A percentile compares a stretch with the other conserved stretches of the same genome.
Conservation (phyloP, 1,284 basidiomycete genomes). For the Marasmius sp. region DNA sequence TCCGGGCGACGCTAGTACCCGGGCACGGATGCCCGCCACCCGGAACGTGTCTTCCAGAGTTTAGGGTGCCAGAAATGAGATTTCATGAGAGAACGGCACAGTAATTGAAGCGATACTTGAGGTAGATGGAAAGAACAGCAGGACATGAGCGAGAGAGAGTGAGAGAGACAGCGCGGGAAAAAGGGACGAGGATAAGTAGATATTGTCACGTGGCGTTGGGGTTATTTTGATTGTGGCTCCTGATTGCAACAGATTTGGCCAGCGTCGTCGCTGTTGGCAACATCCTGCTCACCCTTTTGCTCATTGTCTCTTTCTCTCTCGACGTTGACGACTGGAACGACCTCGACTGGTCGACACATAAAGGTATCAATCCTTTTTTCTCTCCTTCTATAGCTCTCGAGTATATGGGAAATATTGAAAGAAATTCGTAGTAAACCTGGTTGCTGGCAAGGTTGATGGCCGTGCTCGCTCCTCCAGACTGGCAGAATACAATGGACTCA, state of each 20-base stretch:
- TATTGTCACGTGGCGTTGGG: constrained; percentile 5
- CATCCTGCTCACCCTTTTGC: constrained; percentile 20
- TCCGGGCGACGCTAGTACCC: no score
- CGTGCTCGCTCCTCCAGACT: constrained; percentile 72
- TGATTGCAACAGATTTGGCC: constrained; percentile 10
- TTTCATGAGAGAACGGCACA: no score
- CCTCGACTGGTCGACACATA: neutral
- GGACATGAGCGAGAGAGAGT: neutral
- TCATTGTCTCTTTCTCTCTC: constrained; percentile 2
- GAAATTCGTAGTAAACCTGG: neutral
- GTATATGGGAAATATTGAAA: neutral
- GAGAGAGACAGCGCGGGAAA: neutral
- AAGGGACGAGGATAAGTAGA: neutral
- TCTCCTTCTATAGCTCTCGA: neutral
- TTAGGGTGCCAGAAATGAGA: no score
- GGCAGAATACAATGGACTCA: constrained; percentile 63
- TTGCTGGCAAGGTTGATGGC: constrained; percentile 56
- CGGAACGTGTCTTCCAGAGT: no score
- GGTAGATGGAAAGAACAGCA: no score
- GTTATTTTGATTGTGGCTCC: constrained; percentile 11
- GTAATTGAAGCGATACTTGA: no score
- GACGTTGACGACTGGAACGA: constrained; percentile 18
- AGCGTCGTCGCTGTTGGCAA: constrained; percentile 24
- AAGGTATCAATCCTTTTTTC: neutral
- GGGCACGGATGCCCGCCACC: no score